Evolutionary conservation across 1,284 basidiomycete species (phyloP).

Genomic region (Thecaphora thlaspeos): DNA sequence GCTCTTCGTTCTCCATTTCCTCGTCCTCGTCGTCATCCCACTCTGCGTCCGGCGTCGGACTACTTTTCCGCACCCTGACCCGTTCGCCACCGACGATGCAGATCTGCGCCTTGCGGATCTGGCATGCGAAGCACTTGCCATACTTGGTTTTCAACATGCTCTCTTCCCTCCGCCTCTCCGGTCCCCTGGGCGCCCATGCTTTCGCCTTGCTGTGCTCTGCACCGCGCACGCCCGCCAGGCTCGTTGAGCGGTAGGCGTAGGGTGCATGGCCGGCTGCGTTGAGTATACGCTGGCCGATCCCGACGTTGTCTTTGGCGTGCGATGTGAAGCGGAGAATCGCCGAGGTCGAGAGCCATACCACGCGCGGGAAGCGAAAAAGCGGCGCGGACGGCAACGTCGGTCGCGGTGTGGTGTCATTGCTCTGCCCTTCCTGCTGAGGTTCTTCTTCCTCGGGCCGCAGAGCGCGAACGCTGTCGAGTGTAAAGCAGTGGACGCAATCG

Average conservation of each 20-base stretch:
- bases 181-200: constrained; percentile 8
- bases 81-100: constrained; percentile 27
- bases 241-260: neutral
- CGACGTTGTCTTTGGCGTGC: constrained; percentile 17
- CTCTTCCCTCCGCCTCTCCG: constrained; percentile 16
- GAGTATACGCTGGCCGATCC: constrained; percentile 28
- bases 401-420: too few species aligned
- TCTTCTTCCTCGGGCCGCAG: constrained; percentile 19
- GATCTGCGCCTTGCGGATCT: constrained; percentile 24
- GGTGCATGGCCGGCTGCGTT: constrained; percentile 8
- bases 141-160: constrained; percentile 18
- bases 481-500: constrained; percentile 25
- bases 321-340: constrained; percentile 29
- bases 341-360: constrained; percentile 25
- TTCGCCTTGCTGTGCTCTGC: constrained; percentile 1
- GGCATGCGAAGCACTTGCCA: constrained; percentile 31
- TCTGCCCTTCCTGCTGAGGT: too few species aligned
- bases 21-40: too few species aligned
- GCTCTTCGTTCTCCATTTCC: neutral
- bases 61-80: constrained; percentile 7
- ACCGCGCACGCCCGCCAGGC: neutral
- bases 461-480: constrained; percentile 22
- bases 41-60: neutral
- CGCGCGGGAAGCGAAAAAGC: constrained; percentile 14
- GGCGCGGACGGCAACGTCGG: too few species aligned